Percentiles rank a stretch among this genome's conserved stretches.
These are phyloP conservation scores for Bondarzewia mesenterica DNA, from an alignment of 1,284 basidiomycete genomes.

Conservation along the genomic window DNA sequence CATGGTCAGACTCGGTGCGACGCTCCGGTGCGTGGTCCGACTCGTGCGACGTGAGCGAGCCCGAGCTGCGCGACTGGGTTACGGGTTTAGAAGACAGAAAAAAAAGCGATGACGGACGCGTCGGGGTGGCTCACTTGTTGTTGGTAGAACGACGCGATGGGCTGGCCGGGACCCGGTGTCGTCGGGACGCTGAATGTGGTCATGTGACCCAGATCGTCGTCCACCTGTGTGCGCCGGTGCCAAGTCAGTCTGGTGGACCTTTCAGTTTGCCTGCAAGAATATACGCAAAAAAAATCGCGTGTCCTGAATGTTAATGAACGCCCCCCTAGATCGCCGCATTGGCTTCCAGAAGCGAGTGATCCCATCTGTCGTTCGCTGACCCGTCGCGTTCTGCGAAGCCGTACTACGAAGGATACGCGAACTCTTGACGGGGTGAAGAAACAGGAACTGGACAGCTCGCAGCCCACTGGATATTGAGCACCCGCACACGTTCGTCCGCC, in stretches of 20 bases:
- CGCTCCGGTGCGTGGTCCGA: slow-evolving; percentile 28
- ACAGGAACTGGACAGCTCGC: too few species aligned
- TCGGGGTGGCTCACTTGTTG: slow-evolving; percentile 35
- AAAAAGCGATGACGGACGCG: slow-evolving; percentile 3
- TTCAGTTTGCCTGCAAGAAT: too few species aligned
- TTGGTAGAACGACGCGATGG: slow-evolving; percentile 32
- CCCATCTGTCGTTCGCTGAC: too few species aligned
- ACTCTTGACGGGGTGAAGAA: too few species aligned
- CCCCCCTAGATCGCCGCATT: too few species aligned
- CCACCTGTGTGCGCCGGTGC: slow-evolving; percentile 13
- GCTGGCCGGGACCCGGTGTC: slow-evolving; percentile 9
- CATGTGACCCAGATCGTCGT: slow-evolving; percentile 8
- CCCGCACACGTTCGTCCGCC: too few species aligned
- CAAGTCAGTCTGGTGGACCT: background rate
- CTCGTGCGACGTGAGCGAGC: slow-evolving; percentile 32
- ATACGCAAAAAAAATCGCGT: too few species aligned
- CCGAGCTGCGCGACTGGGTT: slow-evolving; percentile 36
- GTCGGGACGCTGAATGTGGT: slow-evolving; percentile 17
- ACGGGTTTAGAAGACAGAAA: slow-evolving; percentile 9
- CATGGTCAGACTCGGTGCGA: slow-evolving; percentile 38
- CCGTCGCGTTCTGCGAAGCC: too few species aligned
- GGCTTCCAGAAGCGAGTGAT: too few species aligned
- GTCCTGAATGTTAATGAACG: too few species aligned
- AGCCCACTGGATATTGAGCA: too few species aligned
- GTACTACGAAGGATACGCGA: too few species aligned